Conservation (phyloP, 106 monocot species). For the Apostasia shenzhenica region DNA sequence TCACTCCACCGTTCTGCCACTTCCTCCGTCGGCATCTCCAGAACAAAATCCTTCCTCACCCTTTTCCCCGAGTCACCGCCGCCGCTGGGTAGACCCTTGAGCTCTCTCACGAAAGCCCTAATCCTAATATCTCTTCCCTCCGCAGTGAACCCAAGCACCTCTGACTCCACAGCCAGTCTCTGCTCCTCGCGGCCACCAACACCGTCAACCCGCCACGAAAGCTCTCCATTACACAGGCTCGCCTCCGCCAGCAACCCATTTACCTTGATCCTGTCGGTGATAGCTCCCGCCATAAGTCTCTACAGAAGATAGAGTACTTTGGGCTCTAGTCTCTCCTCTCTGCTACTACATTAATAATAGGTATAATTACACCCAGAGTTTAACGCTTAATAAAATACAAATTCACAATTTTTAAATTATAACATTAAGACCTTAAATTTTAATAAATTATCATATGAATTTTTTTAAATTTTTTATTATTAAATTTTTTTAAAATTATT, state of each 20-base stretch:
- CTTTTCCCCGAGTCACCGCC: slow-evolving; percentile 6
- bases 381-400: too few species aligned
- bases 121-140: slow-evolving; percentile 34
- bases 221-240: slow-evolving; percentile 24
- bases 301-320: background rate
- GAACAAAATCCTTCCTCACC: slow-evolving; percentile 52
- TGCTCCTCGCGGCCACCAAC: slow-evolving; percentile 16
- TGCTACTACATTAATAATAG: background rate
- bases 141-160: slow-evolving; percentile 58
- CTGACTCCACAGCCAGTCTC: slow-evolving; percentile 37
- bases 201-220: slow-evolving; percentile 34
- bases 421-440: too few species aligned
- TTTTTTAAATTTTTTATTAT: too few species aligned
- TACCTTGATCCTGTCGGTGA: slow-evolving; percentile 25
- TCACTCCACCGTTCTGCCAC: slow-evolving; percentile 30
- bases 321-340: background rate
- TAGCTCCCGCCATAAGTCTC: slow-evolving; percentile 3
- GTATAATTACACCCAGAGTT: too few species aligned
- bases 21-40: slow-evolving; percentile 44
- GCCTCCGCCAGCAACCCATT: slow-evolving; percentile 42
- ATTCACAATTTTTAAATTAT: too few species aligned
- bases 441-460: too few species aligned
- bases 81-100: background rate
- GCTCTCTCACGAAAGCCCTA: slow-evolving; percentile 21
- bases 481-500: too few species aligned